A percentile compares a stretch with the other conserved stretches of the same genome.
These are phyloP conservation scores for Escallonia herrerae DNA, from an alignment of 129 eudicot species.

Conservation along the genomic window DNA sequence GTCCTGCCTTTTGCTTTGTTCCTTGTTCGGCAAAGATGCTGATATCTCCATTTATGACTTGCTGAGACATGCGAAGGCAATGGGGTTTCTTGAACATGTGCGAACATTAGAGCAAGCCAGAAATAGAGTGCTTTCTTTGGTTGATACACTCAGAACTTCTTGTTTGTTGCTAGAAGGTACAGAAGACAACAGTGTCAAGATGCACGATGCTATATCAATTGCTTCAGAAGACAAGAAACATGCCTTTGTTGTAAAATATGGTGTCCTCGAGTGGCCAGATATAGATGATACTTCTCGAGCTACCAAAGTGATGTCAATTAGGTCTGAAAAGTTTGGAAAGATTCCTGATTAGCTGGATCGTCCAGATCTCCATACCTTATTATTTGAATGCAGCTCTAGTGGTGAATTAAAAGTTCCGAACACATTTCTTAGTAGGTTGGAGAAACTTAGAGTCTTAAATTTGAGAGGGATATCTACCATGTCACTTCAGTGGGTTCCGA, in stretches of 20 bases:
- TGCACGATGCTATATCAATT: constrained; percentile 15
- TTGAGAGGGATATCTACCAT: too few relatives aligned
- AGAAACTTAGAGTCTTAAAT: neutral
- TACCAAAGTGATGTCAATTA: neutral
- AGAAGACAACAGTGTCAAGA: neutral
- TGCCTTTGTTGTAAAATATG: neutral
- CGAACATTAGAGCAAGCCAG: constrained; percentile 1
- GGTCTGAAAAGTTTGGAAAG: neutral
- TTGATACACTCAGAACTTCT: constrained; percentile 2
- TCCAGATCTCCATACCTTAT: neutral
- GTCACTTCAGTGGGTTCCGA: neutral
- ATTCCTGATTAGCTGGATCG: neutral
- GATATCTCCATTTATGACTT: neutral
- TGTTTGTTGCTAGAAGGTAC: constrained; percentile 7
- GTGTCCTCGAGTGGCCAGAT: neutral
- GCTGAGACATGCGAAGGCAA: constrained; percentile 8
- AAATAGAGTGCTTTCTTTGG: neutral
- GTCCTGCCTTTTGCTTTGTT: constrained; percentile 10
- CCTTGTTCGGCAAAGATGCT: constrained; percentile 3
- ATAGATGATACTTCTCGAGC: neutral
- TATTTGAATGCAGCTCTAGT: neutral
- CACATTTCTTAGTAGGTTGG: neutral
- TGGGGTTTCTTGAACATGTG: neutral
- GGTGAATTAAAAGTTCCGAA: neutral
- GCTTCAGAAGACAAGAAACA: neutral